Base-by-base conservation (phyloP, 129 eudicot genomes). In the Pseudognaphalium luteoalbum region DNA sequence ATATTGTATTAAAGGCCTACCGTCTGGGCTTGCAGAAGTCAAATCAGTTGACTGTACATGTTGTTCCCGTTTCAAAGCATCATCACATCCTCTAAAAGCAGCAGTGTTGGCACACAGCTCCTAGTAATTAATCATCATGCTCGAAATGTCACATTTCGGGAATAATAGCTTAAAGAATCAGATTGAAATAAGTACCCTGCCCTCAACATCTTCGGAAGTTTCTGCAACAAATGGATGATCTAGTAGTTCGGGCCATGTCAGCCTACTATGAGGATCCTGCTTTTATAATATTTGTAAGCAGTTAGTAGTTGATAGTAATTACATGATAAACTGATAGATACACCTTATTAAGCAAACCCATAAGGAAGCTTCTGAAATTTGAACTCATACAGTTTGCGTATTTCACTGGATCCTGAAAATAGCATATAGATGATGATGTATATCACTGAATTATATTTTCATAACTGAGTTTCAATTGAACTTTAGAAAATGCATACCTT, bases 241-340 rank as follows among this genome's bases (percentile, higher is more conserved):
- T 79, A 94, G 98, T 72, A 94, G 97, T 59, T 88, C 85, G 70
- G 98, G 98, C 98, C 98, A 94, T 47, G 96, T 82, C 77, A 94
- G 84, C 81, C 98, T 86, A 79, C 83, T 81, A 57, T 91, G 93
- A 28, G 97, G 97, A 76, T 76, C 94, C 99, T 95, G 88, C 39
- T 62, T 78, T 34, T 68, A 80, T 22, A 16, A 86, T 16, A 72
- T 37, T 33, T 22, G 72, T 30, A 34, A 42, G 5, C 41, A 66
- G 30, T 60, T 62, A 58, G 20, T 32, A 44, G 47, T 39, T 66
- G 44, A 34, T 19, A 63, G 50, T 56, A 62, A 78, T 33, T 30
- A 47, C 35, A 76, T 14, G 4, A 50, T 11, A 76, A 57, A 17
- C 69, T 47, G 6, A 16, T 57, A 41, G 9, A 9, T 39, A 39